Base-by-base conservation (phyloP, 2,329 filamentous ascomycete species). In the Epicoccum nigrum region DNA sequence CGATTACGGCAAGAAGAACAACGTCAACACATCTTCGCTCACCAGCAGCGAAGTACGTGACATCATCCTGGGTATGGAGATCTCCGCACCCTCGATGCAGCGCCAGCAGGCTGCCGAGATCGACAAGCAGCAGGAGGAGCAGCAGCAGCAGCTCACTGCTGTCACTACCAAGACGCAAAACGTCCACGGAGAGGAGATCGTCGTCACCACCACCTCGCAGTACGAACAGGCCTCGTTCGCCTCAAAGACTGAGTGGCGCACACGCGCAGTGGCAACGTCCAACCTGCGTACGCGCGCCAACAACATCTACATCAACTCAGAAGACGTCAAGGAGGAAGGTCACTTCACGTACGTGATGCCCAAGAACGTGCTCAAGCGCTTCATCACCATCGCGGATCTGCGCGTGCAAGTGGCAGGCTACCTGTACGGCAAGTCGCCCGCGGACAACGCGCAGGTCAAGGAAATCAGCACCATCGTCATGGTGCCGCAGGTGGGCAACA, bases 1-100 rank as follows among this genome's bases (percentile, higher is more conserved):
- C 63, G 94, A 99, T 72, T 99, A 99, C 71, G 94, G 94, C 70
- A 99, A 97, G 84, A 99, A 99, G 84, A 99, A 99, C 81, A 99
- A 97, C 64, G 94, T 99, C 79, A 99, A 99, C 66, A 93, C 94
- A 11, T 95, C 95, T 13, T 96, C 92, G 73, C 81, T 99, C 76
- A 99, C 94, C 1, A 96, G 86, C 71, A 96, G 90, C 66, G 94
- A 99, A 84, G 94, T 99, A 42, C 87, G 94, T 65, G 94, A 99
- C 70, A 97, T 99, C 67, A 99, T 99, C 65, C 78, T 99, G 58
- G 94, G 94, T 83, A 99, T 99, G 95, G 95, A 99, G 73, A 99
- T 99, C 52, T 96, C 91, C 53, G 95, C 94, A 21, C 94, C 94
- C 19, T 97, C 93, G 1, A 89, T 99, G 86, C 94, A 99, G 78